Base-by-base conservation (phyloP, 2,329 filamentous ascomycete genomes). In the Arachnomyces sp. region DNA sequence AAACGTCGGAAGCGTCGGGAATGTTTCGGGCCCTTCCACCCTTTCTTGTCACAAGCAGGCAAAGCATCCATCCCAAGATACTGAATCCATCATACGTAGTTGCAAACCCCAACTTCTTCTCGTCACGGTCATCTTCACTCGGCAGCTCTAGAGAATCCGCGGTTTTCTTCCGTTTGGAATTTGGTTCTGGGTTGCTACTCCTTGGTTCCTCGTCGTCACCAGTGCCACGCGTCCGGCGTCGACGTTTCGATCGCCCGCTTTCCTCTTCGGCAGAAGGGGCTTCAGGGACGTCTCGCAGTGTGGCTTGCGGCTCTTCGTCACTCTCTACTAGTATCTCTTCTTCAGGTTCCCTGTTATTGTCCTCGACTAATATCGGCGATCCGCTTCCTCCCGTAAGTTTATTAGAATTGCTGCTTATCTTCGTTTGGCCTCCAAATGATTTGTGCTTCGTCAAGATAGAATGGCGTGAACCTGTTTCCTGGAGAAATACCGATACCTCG, bases 81-180 rank as follows among this genome's bases (percentile, higher is more conserved):
- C 84, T 86, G 65, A 96, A 96, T 7, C 92, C 90, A 55, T 96
- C 88, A 64, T 96, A 98, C 11, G 80, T 82, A 17, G 90, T 92
- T 46, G 84, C 82, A 69, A 95, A 77, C 14, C 76, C 78, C 52
- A 94, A 67, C 62, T 95, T 96, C 70, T 98, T 95, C 67, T 95
- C 93, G 55, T 94, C 84, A 61, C 36, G 47, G 40, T 60, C 56
- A 47, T 68, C 58, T 34, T 61, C 49, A 34, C 51, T 46, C 11
- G 41, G 15, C 18, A 14, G n/a, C 43, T 52, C 33, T 46, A 38
- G 34, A 17, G 44, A 40, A 36, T 36, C 21, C 32, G 13, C 43
- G 43, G 21, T 31, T 31, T 15, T 34, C 31, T 15, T 34, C 43
- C 16, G 31, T 39, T 28, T 31, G 17, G 13, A n/a, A 25, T 36